Percentiles rank a stretch among this genome's conserved stretches.
These are phyloP conservation scores for Euphorbia peplus DNA, from an alignment of 345 rosid species.

Conservation along the genomic window DNA sequence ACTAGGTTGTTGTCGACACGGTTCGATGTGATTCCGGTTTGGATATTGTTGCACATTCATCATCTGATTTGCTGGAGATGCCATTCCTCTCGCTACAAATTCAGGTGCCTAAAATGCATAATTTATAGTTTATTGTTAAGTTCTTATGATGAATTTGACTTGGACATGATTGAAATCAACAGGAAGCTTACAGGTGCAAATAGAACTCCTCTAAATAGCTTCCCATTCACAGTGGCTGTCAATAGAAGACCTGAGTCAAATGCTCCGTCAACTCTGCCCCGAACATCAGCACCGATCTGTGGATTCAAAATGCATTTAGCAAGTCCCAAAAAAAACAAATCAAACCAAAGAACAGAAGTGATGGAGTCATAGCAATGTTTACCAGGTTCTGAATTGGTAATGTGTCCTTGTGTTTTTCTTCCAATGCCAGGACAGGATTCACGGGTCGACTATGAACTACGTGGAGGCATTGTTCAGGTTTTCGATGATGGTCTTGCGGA, in stretches of 20 bases:
- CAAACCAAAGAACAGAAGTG: background rate
- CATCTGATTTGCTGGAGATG: conserved; percentile 22
- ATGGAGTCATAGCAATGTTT: background rate
- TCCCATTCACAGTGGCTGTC: conserved; percentile 65
- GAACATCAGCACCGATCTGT: conserved; percentile 64
- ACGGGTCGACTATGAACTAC: conserved; percentile 29
- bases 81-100: conserved; percentile 22
- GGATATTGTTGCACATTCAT: conserved; percentile 21
- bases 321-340: background rate
- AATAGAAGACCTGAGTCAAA: conserved; percentile 68
- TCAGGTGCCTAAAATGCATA: conserved; percentile 31
- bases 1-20: conserved; percentile 21
- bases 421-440: conserved; percentile 19
- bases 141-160: background rate
- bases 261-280: conserved; percentile 65
- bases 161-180: background rate
- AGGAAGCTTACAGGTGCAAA: conserved; percentile 54
- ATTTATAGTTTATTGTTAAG: background rate
- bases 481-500: conserved; percentile 22
- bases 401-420: conserved; percentile 26
- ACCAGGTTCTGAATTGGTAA: conserved; percentile 44
- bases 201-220: conserved; percentile 62
- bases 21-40: conserved; percentile 20
- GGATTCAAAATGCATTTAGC: background rate
- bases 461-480: conserved; percentile 27